Evolutionary conservation across 805 yeast genomes (phyloP).

Genomic region (Candida fluviatilis): DNA sequence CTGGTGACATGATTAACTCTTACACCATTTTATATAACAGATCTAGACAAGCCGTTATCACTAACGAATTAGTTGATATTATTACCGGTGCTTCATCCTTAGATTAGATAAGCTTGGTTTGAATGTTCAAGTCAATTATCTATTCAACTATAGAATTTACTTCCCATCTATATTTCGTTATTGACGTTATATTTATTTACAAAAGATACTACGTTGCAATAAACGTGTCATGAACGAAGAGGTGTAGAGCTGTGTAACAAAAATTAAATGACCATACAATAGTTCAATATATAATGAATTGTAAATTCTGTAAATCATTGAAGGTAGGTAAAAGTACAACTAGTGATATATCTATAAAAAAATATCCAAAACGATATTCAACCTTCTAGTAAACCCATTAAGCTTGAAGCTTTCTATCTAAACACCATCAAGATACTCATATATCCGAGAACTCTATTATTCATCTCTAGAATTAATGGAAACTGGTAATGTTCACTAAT

Average conservation of each 20-base stretch:
- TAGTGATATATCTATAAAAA: too few relatives aligned
- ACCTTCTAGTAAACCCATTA: too few relatives aligned
- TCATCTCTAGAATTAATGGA: too few relatives aligned
- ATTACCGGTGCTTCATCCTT: constrained; percentile 99
- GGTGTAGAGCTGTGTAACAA: not conserved
- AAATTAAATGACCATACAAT: not conserved
- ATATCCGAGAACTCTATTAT: not conserved
- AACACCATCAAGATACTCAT: not conserved
- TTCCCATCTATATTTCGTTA: not conserved
- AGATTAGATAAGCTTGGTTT: constrained; percentile 59
- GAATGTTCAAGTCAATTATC: not conserved
- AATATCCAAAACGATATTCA: too few relatives aligned
- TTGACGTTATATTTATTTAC: not conserved
- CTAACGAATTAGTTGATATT: constrained; percentile 98
- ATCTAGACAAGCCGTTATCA: constrained; percentile 98
- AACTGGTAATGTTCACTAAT: too few relatives aligned
- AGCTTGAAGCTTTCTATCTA: too few relatives aligned
- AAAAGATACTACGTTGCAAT: not conserved
- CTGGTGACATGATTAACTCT: constrained; percentile 96
- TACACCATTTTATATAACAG: constrained; percentile 98
- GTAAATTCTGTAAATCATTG: too few relatives aligned
- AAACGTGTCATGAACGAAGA: constrained; percentile 1
- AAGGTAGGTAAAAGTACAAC: too few relatives aligned
- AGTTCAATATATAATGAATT: too few relatives aligned
- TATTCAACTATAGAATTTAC: not conserved